Percentiles rank a stretch among this genome's conserved stretches.
Conservation (phyloP, 2,329 filamentous ascomycete genomes). For the Exophiala mesophila region DNA sequence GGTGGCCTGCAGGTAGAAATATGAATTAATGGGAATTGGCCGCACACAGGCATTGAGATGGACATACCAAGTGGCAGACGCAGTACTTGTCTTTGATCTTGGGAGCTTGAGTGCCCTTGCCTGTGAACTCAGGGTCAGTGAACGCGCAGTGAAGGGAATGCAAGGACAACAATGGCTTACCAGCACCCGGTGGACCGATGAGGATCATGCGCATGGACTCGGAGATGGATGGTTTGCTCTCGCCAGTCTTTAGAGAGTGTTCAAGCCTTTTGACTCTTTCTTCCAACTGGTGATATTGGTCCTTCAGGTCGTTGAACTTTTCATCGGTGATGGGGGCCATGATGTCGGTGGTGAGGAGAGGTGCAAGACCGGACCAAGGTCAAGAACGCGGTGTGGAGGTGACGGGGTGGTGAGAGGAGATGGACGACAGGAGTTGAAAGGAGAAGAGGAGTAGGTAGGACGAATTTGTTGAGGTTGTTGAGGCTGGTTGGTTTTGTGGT, state of each 20-base stretch:
- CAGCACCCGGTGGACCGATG: conserved; percentile 94
- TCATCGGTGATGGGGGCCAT: conserved; percentile 89
- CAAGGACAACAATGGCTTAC: conserved; percentile 51
- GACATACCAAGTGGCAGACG: conserved; percentile 90
- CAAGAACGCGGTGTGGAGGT: conserved; percentile 28
- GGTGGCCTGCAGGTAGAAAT: conserved; percentile 79
- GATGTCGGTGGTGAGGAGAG: conserved; percentile 35
- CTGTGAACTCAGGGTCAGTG: conserved; percentile 45
- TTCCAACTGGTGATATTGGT: conserved; percentile 78
- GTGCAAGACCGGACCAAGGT: conserved; percentile 28
- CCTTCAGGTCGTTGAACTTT: conserved; percentile 73
- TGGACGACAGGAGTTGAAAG: conserved; percentile 7
- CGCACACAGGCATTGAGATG: too few relatives aligned
- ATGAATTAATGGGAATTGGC: too few relatives aligned
- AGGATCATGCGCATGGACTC: conserved; percentile 89
- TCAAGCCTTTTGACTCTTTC: conserved; percentile 82
- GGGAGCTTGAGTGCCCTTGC: conserved; percentile 97
- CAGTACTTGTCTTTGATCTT: conserved; percentile 98
- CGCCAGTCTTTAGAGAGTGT: conserved; percentile 53
- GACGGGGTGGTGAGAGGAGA: conserved; percentile 25
- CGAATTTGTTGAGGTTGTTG: too few relatives aligned
- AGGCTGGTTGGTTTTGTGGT: too few relatives aligned
- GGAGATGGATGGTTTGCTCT: conserved; percentile 47
- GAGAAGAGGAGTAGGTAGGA: conserved; percentile 15
- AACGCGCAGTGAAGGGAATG: conserved; percentile 4